These are phyloP conservation scores for Salix koriyanagi DNA, from an alignment of 345 rosid species.

Conservation along the genomic window DNA sequence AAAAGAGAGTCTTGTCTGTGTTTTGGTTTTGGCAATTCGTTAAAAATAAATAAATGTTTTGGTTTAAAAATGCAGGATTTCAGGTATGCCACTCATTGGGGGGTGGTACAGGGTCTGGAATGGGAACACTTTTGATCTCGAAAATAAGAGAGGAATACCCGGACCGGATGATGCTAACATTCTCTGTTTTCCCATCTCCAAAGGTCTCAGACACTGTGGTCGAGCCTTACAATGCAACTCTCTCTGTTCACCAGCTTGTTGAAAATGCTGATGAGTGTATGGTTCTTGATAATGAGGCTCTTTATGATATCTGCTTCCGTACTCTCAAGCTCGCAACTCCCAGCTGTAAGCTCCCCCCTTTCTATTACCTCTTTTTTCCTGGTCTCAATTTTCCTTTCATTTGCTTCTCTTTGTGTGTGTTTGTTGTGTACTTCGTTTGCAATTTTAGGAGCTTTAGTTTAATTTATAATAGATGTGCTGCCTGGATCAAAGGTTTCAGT, in stretches of 20 bases:
- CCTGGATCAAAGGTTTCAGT: neutral
- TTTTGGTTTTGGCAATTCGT: neutral
- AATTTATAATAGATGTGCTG: neutral
- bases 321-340: constrained; percentile 84
- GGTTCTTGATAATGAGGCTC: constrained; percentile 81
- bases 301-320: constrained; percentile 77
- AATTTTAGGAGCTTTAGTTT: neutral
- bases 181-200: constrained; percentile 82
- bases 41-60: too few relatives aligned
- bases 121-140: constrained; percentile 74
- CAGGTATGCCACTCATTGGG: constrained; percentile 83
- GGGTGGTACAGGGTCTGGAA: constrained; percentile 80
- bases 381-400: neutral
- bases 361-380: neutral
- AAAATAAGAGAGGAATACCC: constrained; percentile 75
- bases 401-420: neutral
- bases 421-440: neutral
- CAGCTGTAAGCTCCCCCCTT: constrained; percentile 49
- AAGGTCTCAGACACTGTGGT: constrained; percentile 81
- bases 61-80: constrained; percentile 43
- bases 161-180: constrained; percentile 83
- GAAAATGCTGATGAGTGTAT: constrained; percentile 85
- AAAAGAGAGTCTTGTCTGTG: neutral
- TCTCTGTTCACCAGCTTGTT: constrained; percentile 75
- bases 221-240: constrained; percentile 75